Conservation (phyloP, 83 land plant species). For the Picea mariana region DNA sequence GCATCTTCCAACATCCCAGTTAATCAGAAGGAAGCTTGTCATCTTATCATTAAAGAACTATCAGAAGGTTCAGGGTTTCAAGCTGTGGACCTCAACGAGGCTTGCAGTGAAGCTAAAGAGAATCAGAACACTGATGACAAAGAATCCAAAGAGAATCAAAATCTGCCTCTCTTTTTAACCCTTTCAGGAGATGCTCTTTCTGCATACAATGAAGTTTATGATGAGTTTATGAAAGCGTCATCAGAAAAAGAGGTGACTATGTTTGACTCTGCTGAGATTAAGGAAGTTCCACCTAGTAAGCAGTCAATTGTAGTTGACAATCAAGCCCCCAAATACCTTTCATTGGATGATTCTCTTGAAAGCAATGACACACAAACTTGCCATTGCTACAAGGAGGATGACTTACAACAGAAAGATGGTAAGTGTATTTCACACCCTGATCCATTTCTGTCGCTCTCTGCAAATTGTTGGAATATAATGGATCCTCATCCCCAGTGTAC, state of each 20-base stretch:
- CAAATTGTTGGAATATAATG: not conserved
- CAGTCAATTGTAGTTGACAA: not conserved
- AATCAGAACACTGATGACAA: not conserved
- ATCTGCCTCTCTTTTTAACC: slow-evolving; percentile 27
- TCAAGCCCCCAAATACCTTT: not conserved
- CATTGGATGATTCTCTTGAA: not conserved
- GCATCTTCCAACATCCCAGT: not conserved
- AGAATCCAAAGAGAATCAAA: not conserved
- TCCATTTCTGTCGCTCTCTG: not conserved
- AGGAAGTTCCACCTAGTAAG: not conserved
- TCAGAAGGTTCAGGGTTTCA: slow-evolving; percentile 9
- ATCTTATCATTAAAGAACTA: not conserved
- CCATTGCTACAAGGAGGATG: not conserved
- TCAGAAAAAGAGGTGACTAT: slow-evolving; percentile 16
- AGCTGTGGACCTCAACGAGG: not conserved
- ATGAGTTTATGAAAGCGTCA: slow-evolving; percentile 29
- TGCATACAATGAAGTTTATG: slow-evolving; percentile 52
- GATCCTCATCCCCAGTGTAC: not conserved
- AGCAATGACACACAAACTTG: not conserved
- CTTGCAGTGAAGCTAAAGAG: not conserved
- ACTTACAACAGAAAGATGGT: not conserved
- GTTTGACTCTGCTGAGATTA: not conserved
- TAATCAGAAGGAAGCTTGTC: not conserved
- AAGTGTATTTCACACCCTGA: not conserved
- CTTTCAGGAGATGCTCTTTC: slow-evolving; percentile 50